Base-by-base conservation (phyloP, 495 filamentous ascomycete species). In the Articulospora tetracladia region DNA sequence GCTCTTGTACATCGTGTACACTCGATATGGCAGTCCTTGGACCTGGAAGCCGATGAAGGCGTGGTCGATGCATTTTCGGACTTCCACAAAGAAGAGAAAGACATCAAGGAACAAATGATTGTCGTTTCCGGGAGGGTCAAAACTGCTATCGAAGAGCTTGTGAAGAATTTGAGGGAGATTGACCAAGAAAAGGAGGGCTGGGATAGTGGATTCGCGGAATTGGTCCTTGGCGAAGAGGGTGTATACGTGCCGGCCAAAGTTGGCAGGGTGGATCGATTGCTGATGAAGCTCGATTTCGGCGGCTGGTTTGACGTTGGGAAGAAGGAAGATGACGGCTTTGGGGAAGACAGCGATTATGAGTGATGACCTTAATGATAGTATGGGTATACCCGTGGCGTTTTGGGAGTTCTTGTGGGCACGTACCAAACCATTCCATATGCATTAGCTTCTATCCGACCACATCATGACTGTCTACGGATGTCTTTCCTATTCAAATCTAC, bases 211-310 rank as follows among this genome's bases (percentile, higher is more conserved):
- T 64, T 50, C 28, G 61, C 62, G 24, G 57, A 68, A 23, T 58
- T 60, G 6, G 51, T 63, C 19, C 52, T 64, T 17, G 69, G 70
- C 19, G 60, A 72, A 10, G 69, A 72, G 4, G 77, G 72, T 22
- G 69, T 62, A 39, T 91, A 86, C 69, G 77, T 82, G 54, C 86
- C 88, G 7, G 77, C 81, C 55, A 83, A 84, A 47, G 79, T 85
- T 3, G 86, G 85, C 2, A 88, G 90, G 8, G 83, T 94, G 23
- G 89, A 93, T 74, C 77, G 89, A 54, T 75, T 96, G 68, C 68
- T 96, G 47, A 92, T 95, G 89, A 93, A 93, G 70, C 73, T 96
- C 58, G 91, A 94, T 75, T 91, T 90, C 61, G 76, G 75, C 1
- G 72, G 70, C 10, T 79, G 76, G 76, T 75, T 77, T 59, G 58